Conservation (phyloP, 2,329 filamentous ascomycete genomes). For the Metarhizium humberi region DNA sequence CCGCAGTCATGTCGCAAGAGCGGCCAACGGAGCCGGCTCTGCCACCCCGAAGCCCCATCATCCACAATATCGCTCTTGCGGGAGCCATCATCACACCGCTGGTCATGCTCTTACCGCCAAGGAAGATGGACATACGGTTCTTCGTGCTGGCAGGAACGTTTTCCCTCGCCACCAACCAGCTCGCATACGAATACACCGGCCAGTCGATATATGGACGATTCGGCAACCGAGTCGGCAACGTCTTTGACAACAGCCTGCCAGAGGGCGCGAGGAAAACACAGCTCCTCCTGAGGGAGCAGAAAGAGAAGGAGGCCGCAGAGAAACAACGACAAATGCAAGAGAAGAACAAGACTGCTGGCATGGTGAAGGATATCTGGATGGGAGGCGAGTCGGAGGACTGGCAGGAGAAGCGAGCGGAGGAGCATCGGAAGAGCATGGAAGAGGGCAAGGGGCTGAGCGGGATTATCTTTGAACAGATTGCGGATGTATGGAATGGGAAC, state of each 20-base stretch:
- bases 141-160: conserved; percentile 39
- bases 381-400: conserved; percentile 46
- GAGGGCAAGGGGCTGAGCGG: conserved; percentile 47
- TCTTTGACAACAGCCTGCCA: conserved; percentile 45
- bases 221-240: conserved; percentile 29
- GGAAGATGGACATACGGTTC: conserved; percentile 41
- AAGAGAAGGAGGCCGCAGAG: conserved; percentile 25
- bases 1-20: conserved; percentile 17
- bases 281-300: conserved; percentile 37
- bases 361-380: conserved; percentile 46
- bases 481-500: conserved; percentile 39
- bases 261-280: conserved; percentile 43
- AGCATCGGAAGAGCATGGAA: conserved; percentile 43
- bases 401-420: conserved; percentile 40
- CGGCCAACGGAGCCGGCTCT: conserved; percentile 15
- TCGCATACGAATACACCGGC: conserved; percentile 47
- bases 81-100: conserved; percentile 37
- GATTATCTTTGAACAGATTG: conserved; percentile 46
- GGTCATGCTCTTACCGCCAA: conserved; percentile 41
- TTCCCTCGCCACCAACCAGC: conserved; percentile 45
- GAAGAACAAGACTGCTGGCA: conserved; percentile 20
- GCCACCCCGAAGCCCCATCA: conserved; percentile 24
- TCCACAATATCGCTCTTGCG: conserved; percentile 39
- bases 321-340: conserved; percentile 17
- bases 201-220: conserved; percentile 41